A percentile compares a stretch with the other conserved stretches of the same genome.
phyloP scores from a whole-genome alignment of 257 asterid species.

The Solanum chilense region DNA sequence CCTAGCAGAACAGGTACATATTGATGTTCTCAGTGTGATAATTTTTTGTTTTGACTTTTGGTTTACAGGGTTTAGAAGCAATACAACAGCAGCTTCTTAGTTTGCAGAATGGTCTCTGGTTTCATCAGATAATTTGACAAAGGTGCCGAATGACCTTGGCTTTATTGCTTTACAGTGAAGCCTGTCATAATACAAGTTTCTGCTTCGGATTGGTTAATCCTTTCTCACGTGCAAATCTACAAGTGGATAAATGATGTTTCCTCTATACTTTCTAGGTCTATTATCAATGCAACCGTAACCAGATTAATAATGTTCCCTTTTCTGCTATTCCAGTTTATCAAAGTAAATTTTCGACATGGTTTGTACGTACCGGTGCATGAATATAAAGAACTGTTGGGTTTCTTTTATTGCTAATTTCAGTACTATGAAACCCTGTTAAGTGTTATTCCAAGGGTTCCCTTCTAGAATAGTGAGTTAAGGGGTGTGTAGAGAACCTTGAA shows the following conservation, averaged over 20 bases:
- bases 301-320: neutral
- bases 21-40: neutral
- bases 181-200: neutral
- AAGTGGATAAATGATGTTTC: neutral
- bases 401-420: neutral
- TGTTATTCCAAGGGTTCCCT: neutral
- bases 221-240: neutral
- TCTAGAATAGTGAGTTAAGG: neutral
- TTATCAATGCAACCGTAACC: neutral
- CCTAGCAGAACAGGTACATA: neutral
- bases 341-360: neutral
- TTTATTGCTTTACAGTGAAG: neutral
- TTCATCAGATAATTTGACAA: neutral
- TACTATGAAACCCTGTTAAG: neutral
- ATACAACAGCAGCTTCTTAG: slow-evolving; percentile 6
- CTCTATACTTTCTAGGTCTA: neutral
- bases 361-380: neutral
- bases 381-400: neutral
- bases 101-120: slow-evolving; percentile 3
- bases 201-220: neutral
- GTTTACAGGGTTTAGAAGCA: slow-evolving; percentile 22
- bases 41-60: neutral
- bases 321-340: neutral
- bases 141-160: neutral
- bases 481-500: neutral